Evolutionary conservation across 2,329 filamentous ascomycete species (phyloP), one percentile per base, ranked within the genome.

Genomic region (Arthrobotrys sphaeroides): DNA sequence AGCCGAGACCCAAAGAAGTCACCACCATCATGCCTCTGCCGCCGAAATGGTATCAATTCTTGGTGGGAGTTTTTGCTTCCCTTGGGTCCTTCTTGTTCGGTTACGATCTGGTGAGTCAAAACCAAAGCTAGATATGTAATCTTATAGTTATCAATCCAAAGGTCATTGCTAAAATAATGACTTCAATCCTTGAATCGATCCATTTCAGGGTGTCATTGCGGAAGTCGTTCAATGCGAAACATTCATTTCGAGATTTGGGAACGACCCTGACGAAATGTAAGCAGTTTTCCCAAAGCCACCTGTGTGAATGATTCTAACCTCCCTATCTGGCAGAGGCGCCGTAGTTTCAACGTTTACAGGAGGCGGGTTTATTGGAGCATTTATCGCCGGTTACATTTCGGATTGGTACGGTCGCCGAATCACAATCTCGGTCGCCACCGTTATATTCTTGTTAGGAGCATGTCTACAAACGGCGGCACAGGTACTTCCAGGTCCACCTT

Each of bases 281-380:
- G 49, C 7, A 45, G 6, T 13, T 2, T 2, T 10, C 38, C 28
- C 1, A 53, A 3, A 24, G 16, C 18, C 28, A 55, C 38, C 1
- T 24, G n/a, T 24, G 10, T 24, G 28, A 36, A 40, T 20, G 22
- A 22, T 5, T 24, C 6, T 57, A 38, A 55, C 13, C 16, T 40
- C 7, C 1, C 3, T 53, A 7, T 20, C 22, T 36, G 5, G 3
- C 53, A 89, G 86, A 38, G 91, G 90, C 62, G 87, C 90, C 2
- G 90, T 93, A 0, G 91, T 94, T 0, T 91, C 90, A 0, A 86
- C 93, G 73, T 94, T 94, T 81, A 94, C 91, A 0, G 90, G 86
- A 1, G 88, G 91, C 47, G 91, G 91, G 20, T 92, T 92, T 83
- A 87, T 90, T 77, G 91, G 90, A 6, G 88, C 90, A 24, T 84